Evolutionary conservation across 805 yeast genomes (phyloP).

Genomic region (Saccharomyces mikatae): DNA sequence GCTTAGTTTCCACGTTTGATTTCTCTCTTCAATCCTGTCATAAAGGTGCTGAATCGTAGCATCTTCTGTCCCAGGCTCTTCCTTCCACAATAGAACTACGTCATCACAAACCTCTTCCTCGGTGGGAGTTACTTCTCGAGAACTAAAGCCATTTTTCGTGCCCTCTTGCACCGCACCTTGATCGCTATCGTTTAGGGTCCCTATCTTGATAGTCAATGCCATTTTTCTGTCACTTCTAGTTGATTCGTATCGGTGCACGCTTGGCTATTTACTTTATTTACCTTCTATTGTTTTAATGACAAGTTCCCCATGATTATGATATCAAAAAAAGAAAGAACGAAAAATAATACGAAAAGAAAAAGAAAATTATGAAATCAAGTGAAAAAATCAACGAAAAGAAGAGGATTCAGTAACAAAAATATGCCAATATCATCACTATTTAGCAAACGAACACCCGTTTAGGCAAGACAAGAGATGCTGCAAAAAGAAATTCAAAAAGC

Average conservation of each 20-base stretch:
- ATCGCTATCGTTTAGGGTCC: not conserved
- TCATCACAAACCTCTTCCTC: slow-evolving; percentile 52
- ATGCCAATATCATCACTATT: not conserved
- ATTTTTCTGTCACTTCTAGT: not conserved
- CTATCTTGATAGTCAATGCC: not conserved
- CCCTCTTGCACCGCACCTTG: not conserved
- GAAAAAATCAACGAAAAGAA: not conserved
- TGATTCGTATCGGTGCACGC: not conserved
- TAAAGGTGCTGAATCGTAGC: slow-evolving; percentile 49
- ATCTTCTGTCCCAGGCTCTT: slow-evolving; percentile 54
- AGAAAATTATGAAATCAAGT: not conserved
- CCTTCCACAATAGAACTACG: slow-evolving; percentile 59
- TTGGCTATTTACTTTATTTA: not conserved
- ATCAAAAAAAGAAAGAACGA: not conserved
- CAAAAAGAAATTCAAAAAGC: too few species aligned
- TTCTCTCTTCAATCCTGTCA: slow-evolving; percentile 39
- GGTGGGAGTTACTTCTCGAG: slow-evolving; percentile 37
- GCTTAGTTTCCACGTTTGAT: slow-evolving; percentile 57
- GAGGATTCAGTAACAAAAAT: not conserved
- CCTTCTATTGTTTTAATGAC: not conserved
- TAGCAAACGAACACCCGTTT: not conserved
- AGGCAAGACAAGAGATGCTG: not conserved
- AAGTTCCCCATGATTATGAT: not conserved
- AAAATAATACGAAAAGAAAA: not conserved
- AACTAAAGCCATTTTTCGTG: not conserved